These are phyloP conservation scores for Penicillium ochrochloron DNA, from an alignment of 495 filamentous ascomycete genomes.

Conservation along the genomic window DNA sequence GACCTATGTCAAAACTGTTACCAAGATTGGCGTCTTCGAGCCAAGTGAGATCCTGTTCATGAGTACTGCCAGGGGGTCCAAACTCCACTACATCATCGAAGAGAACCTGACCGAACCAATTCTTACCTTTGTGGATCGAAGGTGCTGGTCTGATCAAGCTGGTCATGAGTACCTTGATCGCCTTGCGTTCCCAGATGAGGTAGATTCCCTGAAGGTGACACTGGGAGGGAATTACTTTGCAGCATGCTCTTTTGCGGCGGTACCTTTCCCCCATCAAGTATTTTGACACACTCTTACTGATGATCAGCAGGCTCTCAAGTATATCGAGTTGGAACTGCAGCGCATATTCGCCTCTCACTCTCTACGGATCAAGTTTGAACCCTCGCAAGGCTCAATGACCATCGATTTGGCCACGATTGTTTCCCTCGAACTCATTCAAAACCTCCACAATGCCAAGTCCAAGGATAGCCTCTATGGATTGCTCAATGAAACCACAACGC, in stretches of 20 bases:
- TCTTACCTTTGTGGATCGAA: conserved; percentile 73
- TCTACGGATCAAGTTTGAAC: conserved; percentile 81
- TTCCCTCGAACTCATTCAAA: conserved; percentile 89
- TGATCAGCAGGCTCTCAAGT: conserved; percentile 70
- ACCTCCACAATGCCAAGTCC: conserved; percentile 73
- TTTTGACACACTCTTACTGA: conserved; percentile 29
- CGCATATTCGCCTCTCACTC: conserved; percentile 74
- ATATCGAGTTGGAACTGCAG: conserved; percentile 70
- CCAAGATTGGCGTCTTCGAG: conserved; percentile 79
- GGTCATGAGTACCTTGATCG: conserved; percentile 80
- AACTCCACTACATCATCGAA: conserved; percentile 75
- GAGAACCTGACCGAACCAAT: conserved; percentile 59
- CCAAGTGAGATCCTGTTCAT: conserved; percentile 77
- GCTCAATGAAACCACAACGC: conserved; percentile 82
- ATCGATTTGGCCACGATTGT: conserved; percentile 86
- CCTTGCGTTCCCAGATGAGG: conserved; percentile 75
- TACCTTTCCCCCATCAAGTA: conserved; percentile 43
- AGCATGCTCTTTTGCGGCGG: conserved; percentile 85
- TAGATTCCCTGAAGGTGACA: conserved; percentile 76
- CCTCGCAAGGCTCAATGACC: conserved; percentile 93
- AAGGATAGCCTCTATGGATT: conserved; percentile 81
- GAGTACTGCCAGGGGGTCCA: conserved; percentile 73
- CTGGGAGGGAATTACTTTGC: conserved; percentile 88
- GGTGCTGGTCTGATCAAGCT: conserved; percentile 83
- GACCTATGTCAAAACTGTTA: conserved; percentile 81